Conservation (phyloP, 2,329 filamentous ascomycete species). For the Lasiodiplodia theobromae region DNA sequence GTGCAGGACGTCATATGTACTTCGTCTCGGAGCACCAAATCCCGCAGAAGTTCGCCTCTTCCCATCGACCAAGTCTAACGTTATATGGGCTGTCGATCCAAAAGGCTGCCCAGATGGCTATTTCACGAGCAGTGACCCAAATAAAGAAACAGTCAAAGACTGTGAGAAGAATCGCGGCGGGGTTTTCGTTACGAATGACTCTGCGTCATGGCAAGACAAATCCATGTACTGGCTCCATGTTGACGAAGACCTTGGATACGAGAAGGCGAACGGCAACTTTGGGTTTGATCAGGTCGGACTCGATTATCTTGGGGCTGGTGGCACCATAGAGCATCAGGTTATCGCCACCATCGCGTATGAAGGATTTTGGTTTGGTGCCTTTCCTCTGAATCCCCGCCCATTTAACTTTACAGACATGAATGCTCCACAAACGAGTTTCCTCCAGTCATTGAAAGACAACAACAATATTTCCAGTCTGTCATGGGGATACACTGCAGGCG, state of each 20-base stretch:
- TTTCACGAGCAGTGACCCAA: not conserved
- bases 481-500: constrained; percentile 49
- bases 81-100: not conserved
- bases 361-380: constrained; percentile 33
- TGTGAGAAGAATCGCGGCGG: constrained; percentile 1
- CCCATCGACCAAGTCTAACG: not conserved
- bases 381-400: constrained; percentile 36
- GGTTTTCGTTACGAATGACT: not conserved
- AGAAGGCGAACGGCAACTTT: not conserved
- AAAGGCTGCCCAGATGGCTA: not conserved
- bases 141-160: not conserved
- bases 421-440: not conserved
- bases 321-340: not conserved
- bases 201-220: not conserved
- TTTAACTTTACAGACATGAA: not conserved
- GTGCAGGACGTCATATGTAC: constrained; percentile 4
- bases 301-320: not conserved
- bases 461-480: constrained; percentile 42
- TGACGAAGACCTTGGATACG: not conserved
- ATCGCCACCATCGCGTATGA: not conserved
- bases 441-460: constrained; percentile 21
- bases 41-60: not conserved
- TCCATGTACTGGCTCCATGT: not conserved
- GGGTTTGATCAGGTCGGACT: not conserved
- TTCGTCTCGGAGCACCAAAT: not conserved